These are phyloP conservation scores for Monosporascus sp. DNA, from an alignment of 2,329 filamentous ascomycete genomes.

Conservation along the genomic window DNA sequence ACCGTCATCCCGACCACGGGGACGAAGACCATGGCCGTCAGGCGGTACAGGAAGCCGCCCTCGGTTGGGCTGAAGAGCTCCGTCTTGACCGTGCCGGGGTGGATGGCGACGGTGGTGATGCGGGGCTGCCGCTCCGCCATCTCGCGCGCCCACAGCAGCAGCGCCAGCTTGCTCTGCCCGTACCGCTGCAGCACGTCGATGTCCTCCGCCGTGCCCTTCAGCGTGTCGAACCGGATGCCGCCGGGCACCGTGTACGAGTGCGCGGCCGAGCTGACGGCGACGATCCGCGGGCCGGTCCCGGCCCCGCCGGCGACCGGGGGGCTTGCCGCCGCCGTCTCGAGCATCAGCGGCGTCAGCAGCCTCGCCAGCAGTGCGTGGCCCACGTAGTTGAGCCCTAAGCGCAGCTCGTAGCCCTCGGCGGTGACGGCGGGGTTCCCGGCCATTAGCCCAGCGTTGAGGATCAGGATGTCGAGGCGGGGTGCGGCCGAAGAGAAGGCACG, in stretches of 20 bases:
- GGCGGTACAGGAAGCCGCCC: slow-evolving; percentile 1
- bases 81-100: slow-evolving; percentile 37
- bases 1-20: slow-evolving; percentile 12
- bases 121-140: slow-evolving; percentile 33
- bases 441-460: slow-evolving; percentile 38
- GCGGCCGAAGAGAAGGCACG: slow-evolving; percentile 20
- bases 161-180: slow-evolving; percentile 43
- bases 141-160: slow-evolving; percentile 36
- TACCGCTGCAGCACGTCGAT: slow-evolving; percentile 33
- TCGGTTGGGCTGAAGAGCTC: slow-evolving; percentile 16
- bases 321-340: slow-evolving; percentile 13
- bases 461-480: slow-evolving; percentile 33
- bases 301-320: slow-evolving; percentile 17
- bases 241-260: slow-evolving; percentile 18
- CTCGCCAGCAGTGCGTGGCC: slow-evolving; percentile 36
- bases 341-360: slow-evolving; percentile 27
- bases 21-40: not conserved
- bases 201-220: slow-evolving; percentile 14
- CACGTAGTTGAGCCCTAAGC: slow-evolving; percentile 39
- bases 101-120: slow-evolving; percentile 31
- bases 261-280: slow-evolving; percentile 16
- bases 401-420: slow-evolving; percentile 37
- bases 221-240: slow-evolving; percentile 25
- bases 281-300: slow-evolving; percentile 16
- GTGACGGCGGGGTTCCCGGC: slow-evolving; percentile 25